Conservation (phyloP, 2,329 filamentous ascomycete genomes). For the Fusarium setosum region DNA sequence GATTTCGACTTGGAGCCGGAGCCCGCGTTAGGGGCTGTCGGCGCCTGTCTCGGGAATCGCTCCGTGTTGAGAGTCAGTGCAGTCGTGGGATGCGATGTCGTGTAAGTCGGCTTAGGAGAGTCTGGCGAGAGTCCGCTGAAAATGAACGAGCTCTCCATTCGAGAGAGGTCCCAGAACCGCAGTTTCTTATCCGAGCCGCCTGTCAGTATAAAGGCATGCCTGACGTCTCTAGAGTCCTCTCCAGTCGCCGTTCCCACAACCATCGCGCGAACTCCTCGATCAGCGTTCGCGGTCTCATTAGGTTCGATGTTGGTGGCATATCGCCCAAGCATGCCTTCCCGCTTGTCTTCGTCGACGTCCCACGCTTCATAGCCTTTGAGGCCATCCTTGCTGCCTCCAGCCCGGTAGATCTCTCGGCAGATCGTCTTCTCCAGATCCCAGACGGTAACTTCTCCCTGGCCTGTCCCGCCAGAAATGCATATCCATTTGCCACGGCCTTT, state of each 20-base stretch:
- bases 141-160: slow-evolving; percentile 80
- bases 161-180: slow-evolving; percentile 90
- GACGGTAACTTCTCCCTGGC: slow-evolving; percentile 88
- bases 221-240: slow-evolving; percentile 76
- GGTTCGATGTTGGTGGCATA: slow-evolving; percentile 82
- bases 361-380: slow-evolving; percentile 81
- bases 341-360: slow-evolving; percentile 89
- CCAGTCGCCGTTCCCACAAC: slow-evolving; percentile 78
- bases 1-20: slow-evolving; percentile 47
- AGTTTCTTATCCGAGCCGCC: slow-evolving; percentile 91
- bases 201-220: slow-evolving; percentile 86
- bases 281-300: slow-evolving; percentile 63
- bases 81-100: slow-evolving; percentile 70
- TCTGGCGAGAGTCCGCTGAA: slow-evolving; percentile 82
- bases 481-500: slow-evolving; percentile 86
- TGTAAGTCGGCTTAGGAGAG: slow-evolving; percentile 79
- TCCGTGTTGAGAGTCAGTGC: slow-evolving; percentile 76
- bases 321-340: slow-evolving; percentile 86
- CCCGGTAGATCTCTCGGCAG: slow-evolving; percentile 90
- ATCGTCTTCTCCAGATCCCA: slow-evolving; percentile 95
- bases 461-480: slow-evolving; percentile 88
- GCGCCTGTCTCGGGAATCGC: slow-evolving; percentile 58
- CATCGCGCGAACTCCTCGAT: slow-evolving; percentile 81
- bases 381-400: slow-evolving; percentile 68
- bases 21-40: slow-evolving; percentile 45